Conservation (phyloP, 1,284 basidiomycete species). For the Ustilago shanxiensis region DNA sequence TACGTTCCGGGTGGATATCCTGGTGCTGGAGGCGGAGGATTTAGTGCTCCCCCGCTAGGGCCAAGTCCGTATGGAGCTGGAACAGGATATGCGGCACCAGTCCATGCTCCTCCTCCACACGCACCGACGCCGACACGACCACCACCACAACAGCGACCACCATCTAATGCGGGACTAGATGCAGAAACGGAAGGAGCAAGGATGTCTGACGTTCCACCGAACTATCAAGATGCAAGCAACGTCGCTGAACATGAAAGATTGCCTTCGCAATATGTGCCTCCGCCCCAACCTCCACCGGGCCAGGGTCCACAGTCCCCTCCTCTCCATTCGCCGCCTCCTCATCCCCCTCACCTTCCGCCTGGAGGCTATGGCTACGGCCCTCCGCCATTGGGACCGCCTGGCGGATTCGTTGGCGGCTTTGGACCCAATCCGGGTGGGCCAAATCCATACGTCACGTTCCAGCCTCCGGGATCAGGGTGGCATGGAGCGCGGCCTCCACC, state of each 20-base stretch:
- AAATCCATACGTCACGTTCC: slow-evolving; percentile 28
- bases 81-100: slow-evolving; percentile 16
- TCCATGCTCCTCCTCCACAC: slow-evolving; percentile 18
- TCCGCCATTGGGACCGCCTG: slow-evolving; percentile 2
- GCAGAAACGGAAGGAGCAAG: slow-evolving; percentile 48
- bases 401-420: slow-evolving; percentile 38
- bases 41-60: background rate
- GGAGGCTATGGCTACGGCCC: slow-evolving; percentile 7
- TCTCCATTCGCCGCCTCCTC: slow-evolving; percentile 6
- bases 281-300: slow-evolving; percentile 31
- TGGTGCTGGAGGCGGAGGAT: slow-evolving; percentile 22
- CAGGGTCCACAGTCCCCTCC: slow-evolving; percentile 9
- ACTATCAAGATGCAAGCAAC: slow-evolving; percentile 50
- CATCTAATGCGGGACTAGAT: slow-evolving; percentile 20
- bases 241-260: slow-evolving; percentile 29
- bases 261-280: slow-evolving; percentile 49
- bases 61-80: slow-evolving; percentile 10
- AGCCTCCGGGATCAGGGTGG: slow-evolving; percentile 11
- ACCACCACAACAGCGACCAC: background rate
- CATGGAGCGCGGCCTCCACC: slow-evolving; percentile 27
- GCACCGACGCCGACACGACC: background rate
- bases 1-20: slow-evolving; percentile 42
- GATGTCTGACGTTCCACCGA: slow-evolving; percentile 52
- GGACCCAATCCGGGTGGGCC: slow-evolving; percentile 33
- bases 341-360: slow-evolving; percentile 12